Evolutionary conservation across 2,329 filamentous ascomycete genomes (phyloP).

Genomic region (Cladophialophora chaetospira): DNA sequence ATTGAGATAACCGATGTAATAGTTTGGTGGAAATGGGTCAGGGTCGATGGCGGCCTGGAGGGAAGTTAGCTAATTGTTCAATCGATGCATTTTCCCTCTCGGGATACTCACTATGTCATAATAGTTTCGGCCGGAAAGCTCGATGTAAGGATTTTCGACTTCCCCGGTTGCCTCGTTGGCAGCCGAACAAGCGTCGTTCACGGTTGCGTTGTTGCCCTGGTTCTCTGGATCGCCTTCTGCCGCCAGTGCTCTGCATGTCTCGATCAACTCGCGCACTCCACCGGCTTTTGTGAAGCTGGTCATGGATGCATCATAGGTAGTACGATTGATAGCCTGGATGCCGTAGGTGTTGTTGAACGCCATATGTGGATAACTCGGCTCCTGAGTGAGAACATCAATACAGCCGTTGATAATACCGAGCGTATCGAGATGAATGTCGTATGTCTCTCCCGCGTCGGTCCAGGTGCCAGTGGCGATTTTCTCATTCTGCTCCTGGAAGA

Average conservation of each 20-base stretch:
- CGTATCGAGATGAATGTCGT: conserved; percentile 43
- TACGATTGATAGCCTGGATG: conserved; percentile 48
- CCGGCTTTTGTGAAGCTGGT: conserved; percentile 41
- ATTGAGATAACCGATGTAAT: conserved; percentile 55
- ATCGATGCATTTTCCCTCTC: no score
- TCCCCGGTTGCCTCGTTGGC: conserved; percentile 45
- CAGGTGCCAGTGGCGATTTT: conserved; percentile 32
- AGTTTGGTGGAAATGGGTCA: conserved; percentile 51
- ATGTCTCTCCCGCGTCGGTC: conserved; percentile 25
- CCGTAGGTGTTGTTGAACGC: conserved; percentile 56
- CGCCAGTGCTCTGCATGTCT: conserved; percentile 48
- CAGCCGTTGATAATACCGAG: conserved; percentile 53
- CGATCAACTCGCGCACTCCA: conserved; percentile 53
- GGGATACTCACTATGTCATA: conserved; percentile 60
- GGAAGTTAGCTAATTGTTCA: no score
- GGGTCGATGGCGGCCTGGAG: conserved; percentile 44
- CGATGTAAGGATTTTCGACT: conserved; percentile 30
- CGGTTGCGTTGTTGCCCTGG: conserved; percentile 37
- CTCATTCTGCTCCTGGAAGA: conserved; percentile 36
- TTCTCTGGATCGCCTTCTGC: conserved; percentile 47
- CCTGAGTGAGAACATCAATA: conserved; percentile 49
- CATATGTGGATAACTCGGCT: conserved; percentile 48
- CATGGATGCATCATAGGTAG: conserved; percentile 43
- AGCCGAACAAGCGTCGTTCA: conserved; percentile 40
- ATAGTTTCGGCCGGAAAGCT: conserved; percentile 47